These are phyloP conservation scores for Coniella vitis DNA, from an alignment of 2,329 filamentous ascomycete species.

Conservation along the genomic window DNA sequence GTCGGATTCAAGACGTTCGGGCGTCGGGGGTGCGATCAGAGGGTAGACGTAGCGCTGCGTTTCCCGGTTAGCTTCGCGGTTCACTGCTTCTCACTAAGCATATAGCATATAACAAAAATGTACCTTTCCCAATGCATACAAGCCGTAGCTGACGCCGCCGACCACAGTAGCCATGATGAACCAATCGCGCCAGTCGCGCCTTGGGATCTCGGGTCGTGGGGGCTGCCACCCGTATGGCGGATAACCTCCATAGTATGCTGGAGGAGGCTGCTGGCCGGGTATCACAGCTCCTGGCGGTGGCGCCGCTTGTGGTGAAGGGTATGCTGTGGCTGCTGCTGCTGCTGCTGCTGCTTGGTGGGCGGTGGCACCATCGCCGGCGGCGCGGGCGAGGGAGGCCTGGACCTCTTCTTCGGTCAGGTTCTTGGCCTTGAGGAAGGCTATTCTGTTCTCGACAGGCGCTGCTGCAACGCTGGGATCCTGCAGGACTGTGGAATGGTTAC, in stretches of 20 bases:
- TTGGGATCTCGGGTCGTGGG: slow-evolving; percentile 53
- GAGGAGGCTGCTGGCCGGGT: slow-evolving; percentile 33
- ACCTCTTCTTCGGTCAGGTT: slow-evolving; percentile 97
- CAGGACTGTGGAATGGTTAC: slow-evolving; percentile 56
- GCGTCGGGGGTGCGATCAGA: slow-evolving; percentile 85
- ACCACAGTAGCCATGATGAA: slow-evolving; percentile 99
- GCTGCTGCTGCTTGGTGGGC: slow-evolving; percentile 34
- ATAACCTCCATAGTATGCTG: slow-evolving; percentile 38
- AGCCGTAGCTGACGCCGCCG: slow-evolving; percentile 78
- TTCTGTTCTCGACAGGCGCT: slow-evolving; percentile 85
- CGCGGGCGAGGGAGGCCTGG: slow-evolving; percentile 71
- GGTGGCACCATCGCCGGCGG: slow-evolving; percentile 49
- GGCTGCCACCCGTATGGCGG: slow-evolving; percentile 50
- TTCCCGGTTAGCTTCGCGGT: neutral
- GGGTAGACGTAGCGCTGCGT: slow-evolving; percentile 80
- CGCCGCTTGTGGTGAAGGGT: neutral
- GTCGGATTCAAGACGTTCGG: slow-evolving; percentile 87
- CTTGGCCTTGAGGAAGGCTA: slow-evolving; percentile 91
- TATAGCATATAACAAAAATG: slow-evolving; percentile 2
- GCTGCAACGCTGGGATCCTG: slow-evolving; percentile 87
- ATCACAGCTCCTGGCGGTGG: slow-evolving; percentile 34
- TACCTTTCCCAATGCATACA: slow-evolving; percentile 84
- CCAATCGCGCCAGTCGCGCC: slow-evolving; percentile 95
- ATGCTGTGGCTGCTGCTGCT: slow-evolving; percentile 23
- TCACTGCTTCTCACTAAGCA: neutral